Conservation (phyloP, 1,284 basidiomycete genomes). For the Boletus holoroseus region DNA sequence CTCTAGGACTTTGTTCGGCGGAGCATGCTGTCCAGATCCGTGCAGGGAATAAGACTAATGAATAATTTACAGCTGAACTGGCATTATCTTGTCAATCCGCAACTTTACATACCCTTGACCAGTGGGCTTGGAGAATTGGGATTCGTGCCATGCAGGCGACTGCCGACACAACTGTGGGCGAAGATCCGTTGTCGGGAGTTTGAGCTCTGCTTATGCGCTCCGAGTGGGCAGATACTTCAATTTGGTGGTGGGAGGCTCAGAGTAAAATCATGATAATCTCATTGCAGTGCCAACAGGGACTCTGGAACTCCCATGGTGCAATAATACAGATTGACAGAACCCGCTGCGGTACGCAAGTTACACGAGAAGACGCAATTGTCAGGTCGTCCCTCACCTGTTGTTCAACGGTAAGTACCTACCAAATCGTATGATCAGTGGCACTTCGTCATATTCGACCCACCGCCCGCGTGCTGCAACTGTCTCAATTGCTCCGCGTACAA, state of each 20-base stretch:
- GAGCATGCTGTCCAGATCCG: background rate
- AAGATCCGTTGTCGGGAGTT: background rate
- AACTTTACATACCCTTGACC: background rate
- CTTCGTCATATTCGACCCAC: background rate
- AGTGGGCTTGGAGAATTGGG: background rate
- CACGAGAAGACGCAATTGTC: constrained; percentile 2
- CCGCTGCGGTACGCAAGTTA: background rate
- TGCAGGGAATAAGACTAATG: background rate
- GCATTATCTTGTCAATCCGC: background rate
- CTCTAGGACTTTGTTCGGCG: background rate
- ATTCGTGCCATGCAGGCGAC: background rate
- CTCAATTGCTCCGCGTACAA: constrained; percentile 21
- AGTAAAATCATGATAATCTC: background rate
- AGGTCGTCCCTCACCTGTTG: background rate
- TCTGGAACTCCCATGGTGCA: background rate
- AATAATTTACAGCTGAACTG: background rate
- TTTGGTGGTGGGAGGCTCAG: background rate
- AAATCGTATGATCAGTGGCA: constrained; percentile 6
- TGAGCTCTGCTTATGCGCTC: background rate
- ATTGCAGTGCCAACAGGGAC: background rate
- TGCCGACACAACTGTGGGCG: background rate
- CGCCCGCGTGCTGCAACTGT: constrained; percentile 9
- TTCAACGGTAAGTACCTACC: background rate
- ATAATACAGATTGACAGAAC: background rate
- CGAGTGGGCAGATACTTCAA: background rate